A percentile compares a stretch with the other conserved stretches of the same genome.
Conservation (phyloP, 2,329 filamentous ascomycete genomes). For the Colletotrichum zoysiae region DNA sequence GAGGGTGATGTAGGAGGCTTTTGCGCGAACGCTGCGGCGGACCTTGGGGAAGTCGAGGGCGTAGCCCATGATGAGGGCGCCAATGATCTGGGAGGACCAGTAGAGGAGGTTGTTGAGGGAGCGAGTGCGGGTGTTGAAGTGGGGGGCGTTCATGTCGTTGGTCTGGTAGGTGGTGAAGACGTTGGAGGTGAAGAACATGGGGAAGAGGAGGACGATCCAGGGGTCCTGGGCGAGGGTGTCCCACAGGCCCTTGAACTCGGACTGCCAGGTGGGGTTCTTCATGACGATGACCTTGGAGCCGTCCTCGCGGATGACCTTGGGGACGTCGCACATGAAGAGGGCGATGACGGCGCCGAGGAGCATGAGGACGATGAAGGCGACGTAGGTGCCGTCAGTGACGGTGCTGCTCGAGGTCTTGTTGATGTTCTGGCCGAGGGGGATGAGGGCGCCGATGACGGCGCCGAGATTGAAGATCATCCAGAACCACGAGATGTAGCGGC, state of each 20-base stretch:
- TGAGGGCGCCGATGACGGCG: constrained; percentile 85
- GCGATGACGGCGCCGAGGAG: constrained; percentile 77
- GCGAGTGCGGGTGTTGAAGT: constrained; percentile 80
- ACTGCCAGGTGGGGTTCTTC: constrained; percentile 90
- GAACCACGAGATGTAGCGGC: constrained; percentile 89
- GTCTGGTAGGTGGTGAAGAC: constrained; percentile 86
- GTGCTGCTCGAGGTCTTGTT: constrained; percentile 61
- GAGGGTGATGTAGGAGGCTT: constrained; percentile 70
- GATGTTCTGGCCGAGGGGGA: constrained; percentile 81
- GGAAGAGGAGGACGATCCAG: constrained; percentile 82
- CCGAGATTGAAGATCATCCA: constrained; percentile 97
- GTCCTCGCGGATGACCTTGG: constrained; percentile 79
- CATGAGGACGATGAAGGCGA: constrained; percentile 89
- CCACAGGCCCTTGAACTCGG: constrained; percentile 81
- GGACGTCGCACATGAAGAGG: constrained; percentile 77
- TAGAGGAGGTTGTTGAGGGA: constrained; percentile 85
- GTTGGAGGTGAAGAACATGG: constrained; percentile 86
- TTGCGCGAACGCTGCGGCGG: constrained; percentile 76
- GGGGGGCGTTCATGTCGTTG: constrained; percentile 76
- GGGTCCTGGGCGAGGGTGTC: constrained; percentile 78
- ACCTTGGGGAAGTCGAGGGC: constrained; percentile 72
- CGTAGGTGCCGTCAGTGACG: constrained; percentile 85
- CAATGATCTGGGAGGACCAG: constrained; percentile 83
- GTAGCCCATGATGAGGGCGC: constrained; percentile 79
- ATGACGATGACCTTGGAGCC: constrained; percentile 86